Base-by-base conservation (phyloP, 257 asterid species). In the Nicotiana attenuata region DNA sequence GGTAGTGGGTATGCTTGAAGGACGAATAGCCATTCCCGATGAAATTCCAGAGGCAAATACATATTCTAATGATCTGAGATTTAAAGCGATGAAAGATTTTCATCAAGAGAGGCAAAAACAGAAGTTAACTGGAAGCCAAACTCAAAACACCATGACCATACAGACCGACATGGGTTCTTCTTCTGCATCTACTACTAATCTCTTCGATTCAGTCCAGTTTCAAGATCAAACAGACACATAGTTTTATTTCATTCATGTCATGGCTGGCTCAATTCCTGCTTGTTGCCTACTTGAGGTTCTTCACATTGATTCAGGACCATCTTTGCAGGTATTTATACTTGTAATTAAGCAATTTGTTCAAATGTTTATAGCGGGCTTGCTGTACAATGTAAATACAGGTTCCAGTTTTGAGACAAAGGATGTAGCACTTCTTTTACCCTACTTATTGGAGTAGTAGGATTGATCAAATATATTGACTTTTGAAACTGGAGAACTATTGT, bases 1-100 rank as follows among this genome's bases (percentile, higher is more conserved):
- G 86, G 97, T 89, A 1, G 97, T 92, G 65, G 90, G 89, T 82
- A 93, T 93, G 93, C 92, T 95, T 5, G 98, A 95, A 86, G 98
- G 92, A 7, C 80, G 87, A 82, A 84, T 85, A 86, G 82, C 24
- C 0, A 71, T 96, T 81, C 97, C 99, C 4, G 88, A 88, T 50
- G 84, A 76, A 56, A 45, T 85, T 71, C 88, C 91, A 0, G 93
- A 82, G 61, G 91, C 96, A 63, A 89, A 88, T 83, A 29, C 86
- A 0, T 87, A 85, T 35, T 71, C 89, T 0, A 89, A 86, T 24
- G 99, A 96, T 60, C 89, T 92, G 79, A 90, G 98, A 83, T 96
- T 91, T 79, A 90, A 85, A 84, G 96, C 97, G 81, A 88, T 92
- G 92, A 92, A 88, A 86, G 99, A 91, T 80, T 90, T 92, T 52